Percentiles rank a stretch among this genome's conserved stretches.
Conservation (phyloP, 176 grass and related monocot species). For the Oryza glumipatula region DNA sequence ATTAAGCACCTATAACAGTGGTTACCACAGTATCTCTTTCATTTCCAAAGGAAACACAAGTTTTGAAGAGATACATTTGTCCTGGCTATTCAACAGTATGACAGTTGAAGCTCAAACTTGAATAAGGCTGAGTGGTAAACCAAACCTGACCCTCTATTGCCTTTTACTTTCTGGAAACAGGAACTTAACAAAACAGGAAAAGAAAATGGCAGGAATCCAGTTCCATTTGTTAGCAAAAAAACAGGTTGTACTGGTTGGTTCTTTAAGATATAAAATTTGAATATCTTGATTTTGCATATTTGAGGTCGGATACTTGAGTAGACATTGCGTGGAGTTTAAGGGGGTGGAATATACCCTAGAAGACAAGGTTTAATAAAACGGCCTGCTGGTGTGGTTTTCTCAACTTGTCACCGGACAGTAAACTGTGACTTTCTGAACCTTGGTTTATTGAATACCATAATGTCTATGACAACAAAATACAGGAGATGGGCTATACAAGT, state of each 20-base stretch:
- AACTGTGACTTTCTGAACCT: not conserved
- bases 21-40: conserved; percentile 5
- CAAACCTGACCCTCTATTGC: not conserved
- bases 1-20: not conserved
- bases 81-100: conserved; percentile 15
- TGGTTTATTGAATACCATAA: not conserved
- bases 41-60: conserved; percentile 15
- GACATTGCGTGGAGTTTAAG: not conserved
- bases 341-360: not conserved
- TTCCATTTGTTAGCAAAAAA: not conserved
- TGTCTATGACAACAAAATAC: not conserved
- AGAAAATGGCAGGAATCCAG: not conserved
- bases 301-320: not conserved
- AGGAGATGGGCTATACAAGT: not conserved
- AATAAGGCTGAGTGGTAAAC: not conserved
- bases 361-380: not conserved
- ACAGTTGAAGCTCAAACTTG: not conserved
- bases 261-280: not conserved
- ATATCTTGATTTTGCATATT: not conserved
- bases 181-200: not conserved
- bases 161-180: not conserved
- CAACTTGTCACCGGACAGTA: not conserved
- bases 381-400: not conserved
- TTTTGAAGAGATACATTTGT: not conserved
- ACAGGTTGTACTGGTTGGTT: not conserved